Evolutionary conservation across 257 asterid genomes (phyloP).

Genomic region (Datura wrightii): DNA sequence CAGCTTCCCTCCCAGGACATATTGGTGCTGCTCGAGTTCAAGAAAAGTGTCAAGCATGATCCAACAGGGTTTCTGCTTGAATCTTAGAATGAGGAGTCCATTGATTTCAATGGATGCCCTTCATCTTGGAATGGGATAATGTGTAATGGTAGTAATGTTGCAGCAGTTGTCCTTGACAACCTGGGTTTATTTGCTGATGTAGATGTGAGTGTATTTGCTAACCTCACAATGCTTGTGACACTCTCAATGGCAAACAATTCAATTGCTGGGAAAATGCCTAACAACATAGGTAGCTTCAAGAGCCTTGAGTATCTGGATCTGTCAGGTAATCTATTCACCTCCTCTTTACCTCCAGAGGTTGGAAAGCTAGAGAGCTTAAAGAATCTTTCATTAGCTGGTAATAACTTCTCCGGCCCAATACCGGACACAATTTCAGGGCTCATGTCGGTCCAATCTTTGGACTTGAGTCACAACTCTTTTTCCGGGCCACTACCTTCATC

Average conservation of each 20-base stretch:
- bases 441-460: slow-evolving; percentile 66
- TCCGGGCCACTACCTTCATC: slow-evolving; percentile 72
- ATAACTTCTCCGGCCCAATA: slow-evolving; percentile 77
- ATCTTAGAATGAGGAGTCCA: slow-evolving; percentile 95
- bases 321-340: slow-evolving; percentile 68
- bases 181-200: slow-evolving; percentile 68
- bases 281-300: slow-evolving; percentile 62
- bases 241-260: slow-evolving; percentile 86
- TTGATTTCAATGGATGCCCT: slow-evolving; percentile 95
- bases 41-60: slow-evolving; percentile 88
- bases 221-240: slow-evolving; percentile 82
- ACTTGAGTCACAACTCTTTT: slow-evolving; percentile 73
- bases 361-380: slow-evolving; percentile 61
- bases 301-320: slow-evolving; percentile 78
- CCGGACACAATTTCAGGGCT: slow-evolving; percentile 74
- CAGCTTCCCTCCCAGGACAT: slow-evolving; percentile 96
- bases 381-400: slow-evolving; percentile 82
- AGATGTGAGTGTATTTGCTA: slow-evolving; percentile 69
- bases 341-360: slow-evolving; percentile 74
- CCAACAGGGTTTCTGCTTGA: slow-evolving; percentile 83
- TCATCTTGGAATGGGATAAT: slow-evolving; percentile 96
- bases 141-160: slow-evolving; percentile 91
- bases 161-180: slow-evolving; percentile 85
- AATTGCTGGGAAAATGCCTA: slow-evolving; percentile 67
- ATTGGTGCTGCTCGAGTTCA: slow-evolving; percentile 75